Conservation (phyloP, 345 rosid genomes). For the Mercurialis annua region DNA sequence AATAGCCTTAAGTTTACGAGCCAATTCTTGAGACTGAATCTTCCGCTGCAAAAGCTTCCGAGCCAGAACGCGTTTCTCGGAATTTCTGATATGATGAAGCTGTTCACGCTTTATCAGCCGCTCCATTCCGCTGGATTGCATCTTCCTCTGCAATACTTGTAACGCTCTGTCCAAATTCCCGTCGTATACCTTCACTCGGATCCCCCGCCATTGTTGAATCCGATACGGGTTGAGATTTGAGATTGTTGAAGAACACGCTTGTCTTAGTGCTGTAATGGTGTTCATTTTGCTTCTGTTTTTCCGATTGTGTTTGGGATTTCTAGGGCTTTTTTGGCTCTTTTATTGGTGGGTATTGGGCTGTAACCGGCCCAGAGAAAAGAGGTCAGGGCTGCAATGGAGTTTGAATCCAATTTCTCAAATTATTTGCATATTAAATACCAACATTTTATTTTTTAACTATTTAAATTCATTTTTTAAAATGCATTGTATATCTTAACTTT, state of each 20-base stretch:
- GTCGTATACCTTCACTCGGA: conserved; percentile 61
- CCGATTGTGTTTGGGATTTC: background rate
- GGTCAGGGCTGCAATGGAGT: no score
- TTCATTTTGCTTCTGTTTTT: conserved; percentile 16
- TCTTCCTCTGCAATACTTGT: conserved; percentile 61
- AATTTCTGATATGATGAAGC: conserved; percentile 75
- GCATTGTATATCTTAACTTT: no score
- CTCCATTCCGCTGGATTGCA: conserved; percentile 87
- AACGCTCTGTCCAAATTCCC: conserved; percentile 76
- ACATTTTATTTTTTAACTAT: no score
- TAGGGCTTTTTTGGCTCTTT: background rate
- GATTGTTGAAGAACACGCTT: background rate
- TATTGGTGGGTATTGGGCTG: background rate
- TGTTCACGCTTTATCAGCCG: conserved; percentile 64
- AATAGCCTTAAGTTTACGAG: conserved; percentile 74
- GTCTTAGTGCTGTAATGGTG: conserved; percentile 21
- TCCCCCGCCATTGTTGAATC: conserved; percentile 71
- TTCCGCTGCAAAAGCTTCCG: conserved; percentile 64
- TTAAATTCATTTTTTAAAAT: no score
- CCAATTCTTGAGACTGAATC: conserved; percentile 63
- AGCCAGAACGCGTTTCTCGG: conserved; percentile 88
- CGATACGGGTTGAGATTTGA: conserved; percentile 13
- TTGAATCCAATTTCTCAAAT: no score
- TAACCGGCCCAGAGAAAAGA: no score
- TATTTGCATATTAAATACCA: no score